Base-by-base conservation (phyloP, 306 rosid species). In the Potentilla sterilis region DNA sequence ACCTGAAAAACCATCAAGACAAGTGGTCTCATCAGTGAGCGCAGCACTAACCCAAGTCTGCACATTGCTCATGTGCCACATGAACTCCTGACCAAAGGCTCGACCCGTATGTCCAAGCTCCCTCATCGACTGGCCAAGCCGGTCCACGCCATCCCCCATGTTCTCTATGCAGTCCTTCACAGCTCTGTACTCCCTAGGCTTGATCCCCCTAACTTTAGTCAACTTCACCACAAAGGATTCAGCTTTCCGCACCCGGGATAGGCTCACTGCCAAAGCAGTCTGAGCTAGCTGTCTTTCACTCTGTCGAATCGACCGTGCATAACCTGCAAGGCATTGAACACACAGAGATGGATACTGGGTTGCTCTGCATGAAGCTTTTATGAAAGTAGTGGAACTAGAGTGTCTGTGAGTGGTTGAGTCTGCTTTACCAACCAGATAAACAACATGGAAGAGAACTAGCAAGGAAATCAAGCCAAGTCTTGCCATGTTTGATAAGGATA, bases 31-130 rank as follows among this genome's bases (percentile, higher is more conserved):
- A 52, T 92, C 91, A 0, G 97, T 92, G 12, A 92, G 87, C 1
- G 96, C 93, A 35, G 96, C 91, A 71, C 96, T 92, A 12, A 87
- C 92, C 97, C 97, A 92, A 2, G 97, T 92, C 81, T 92, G 91
- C 35, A 90, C 97, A 48, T 92, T 92, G 80, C 86, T 92, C 87
- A 92, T 77, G 64, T 84, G 97, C 96, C 96, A 88, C 52, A 13
- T 13, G 48, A 92, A 92, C 67, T 90, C 89, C 83, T 69, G 84
- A 19, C 90, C 93, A 22, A 24, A 80, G 1, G 83, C 75, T 48
- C 81, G 52, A 13, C 87, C 82, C 7, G 61, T 67, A 28, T 67
- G 86, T 22, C 86, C 90, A 3, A 92, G 74, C 86, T 92, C 97
- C 76, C 67, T 79, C 10, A 82, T 71, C 67, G 97, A 87, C 73